Evolutionary conservation across 306 rosid species (phyloP).

Genomic region (Acacia confusa): DNA sequence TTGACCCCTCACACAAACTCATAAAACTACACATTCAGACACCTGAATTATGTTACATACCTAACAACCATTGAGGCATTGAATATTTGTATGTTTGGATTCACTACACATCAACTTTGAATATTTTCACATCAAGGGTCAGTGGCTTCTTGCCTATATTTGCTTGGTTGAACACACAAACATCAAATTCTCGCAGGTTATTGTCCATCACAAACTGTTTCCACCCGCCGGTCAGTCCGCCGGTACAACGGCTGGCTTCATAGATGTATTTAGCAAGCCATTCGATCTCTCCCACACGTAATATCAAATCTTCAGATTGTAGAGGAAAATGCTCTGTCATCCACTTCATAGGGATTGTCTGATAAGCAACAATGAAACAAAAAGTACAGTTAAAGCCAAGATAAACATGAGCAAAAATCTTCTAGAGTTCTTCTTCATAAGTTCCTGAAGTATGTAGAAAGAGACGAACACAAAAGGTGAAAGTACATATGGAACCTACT

Average conservation of each 20-base stretch:
- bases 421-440: neutral
- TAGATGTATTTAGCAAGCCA: constrained; percentile 52
- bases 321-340: constrained; percentile 20
- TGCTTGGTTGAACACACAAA: constrained; percentile 54
- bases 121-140: constrained; percentile 55
- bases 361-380: neutral
- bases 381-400: constrained; percentile 4
- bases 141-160: neutral
- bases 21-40: neutral
- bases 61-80: neutral
- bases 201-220: constrained; percentile 54
- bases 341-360: constrained; percentile 57
- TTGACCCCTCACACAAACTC: neutral
- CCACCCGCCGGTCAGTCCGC: constrained; percentile 74
- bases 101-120: constrained; percentile 47
- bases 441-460: neutral
- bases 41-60: neutral
- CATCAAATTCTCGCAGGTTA: constrained; percentile 65
- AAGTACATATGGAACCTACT: neutral
- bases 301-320: constrained; percentile 49
- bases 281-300: constrained; percentile 41
- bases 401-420: neutral
- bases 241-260: constrained; percentile 25
- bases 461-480: neutral
- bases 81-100: constrained; percentile 4